Evolutionary conservation across 83 land plant species (phyloP).

Genomic region (Thuja plicata): DNA sequence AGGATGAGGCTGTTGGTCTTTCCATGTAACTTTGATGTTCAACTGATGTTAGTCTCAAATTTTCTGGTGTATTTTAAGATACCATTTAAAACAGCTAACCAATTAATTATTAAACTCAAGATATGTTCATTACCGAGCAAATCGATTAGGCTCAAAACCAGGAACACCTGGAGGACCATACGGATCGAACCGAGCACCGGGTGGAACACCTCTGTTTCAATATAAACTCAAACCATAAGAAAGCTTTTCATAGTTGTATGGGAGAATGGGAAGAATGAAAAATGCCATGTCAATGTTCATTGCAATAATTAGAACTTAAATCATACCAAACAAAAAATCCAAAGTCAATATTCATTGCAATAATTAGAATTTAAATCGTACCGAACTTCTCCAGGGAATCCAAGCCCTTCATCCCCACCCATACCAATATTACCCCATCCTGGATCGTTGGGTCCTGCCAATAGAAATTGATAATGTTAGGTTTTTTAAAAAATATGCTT

Average conservation of each 20-base stretch:
- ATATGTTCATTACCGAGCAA: slow-evolving; percentile 46
- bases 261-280: not conserved
- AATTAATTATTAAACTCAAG: not conserved
- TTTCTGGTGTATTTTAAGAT: not conserved
- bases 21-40: not conserved
- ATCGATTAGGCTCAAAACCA: slow-evolving; percentile 88
- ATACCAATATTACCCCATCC: slow-evolving; percentile 43
- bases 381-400: not conserved
- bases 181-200: slow-evolving; percentile 98
- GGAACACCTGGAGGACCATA: slow-evolving; percentile 94
- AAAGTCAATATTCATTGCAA: not conserved
- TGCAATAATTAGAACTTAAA: not conserved
- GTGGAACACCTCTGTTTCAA: slow-evolving; percentile 75
- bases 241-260: not conserved
- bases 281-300: not conserved
- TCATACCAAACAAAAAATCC: not conserved
- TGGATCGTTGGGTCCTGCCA: slow-evolving; percentile 87
- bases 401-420: slow-evolving; percentile 1
- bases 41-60: not conserved
- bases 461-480: not conserved
- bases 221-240: not conserved
- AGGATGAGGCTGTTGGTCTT: not conserved
- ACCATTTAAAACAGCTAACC: not conserved
- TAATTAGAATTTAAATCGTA: not conserved
- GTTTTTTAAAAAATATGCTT: not conserved